Conservation (phyloP, 306 rosid genomes). For the Prunus persica region Prunus_persica_NCBIv2 NC_034010.1:2482001-2482500, state of each 20-base stretch:
- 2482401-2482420: accelerated
- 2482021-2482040: constrained; percentile 67
- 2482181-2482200: constrained; percentile 37
- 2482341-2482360: too few relatives aligned
- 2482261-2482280: not conserved
- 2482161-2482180: constrained; percentile 50
- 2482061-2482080: constrained; percentile 30
- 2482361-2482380: too few relatives aligned
- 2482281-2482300: not conserved
- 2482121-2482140: constrained; percentile 22
- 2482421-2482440: too few relatives aligned
- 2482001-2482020: constrained; percentile 87
- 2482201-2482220: not conserved
- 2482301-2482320: too few relatives aligned
- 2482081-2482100: constrained; percentile 22
- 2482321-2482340: accelerated
- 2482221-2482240: not conserved
- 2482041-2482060: constrained; percentile 72
- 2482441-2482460: too few relatives aligned
- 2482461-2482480: too few relatives aligned
- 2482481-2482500: too few relatives aligned
- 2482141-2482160: constrained; percentile 41
- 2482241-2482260: not conserved
- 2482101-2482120: constrained; percentile 13
- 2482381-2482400: accelerated